Percentiles rank a stretch among this genome's conserved stretches.
Conservation (phyloP, 345 rosid species). For the Lepidium didymum region DNA sequence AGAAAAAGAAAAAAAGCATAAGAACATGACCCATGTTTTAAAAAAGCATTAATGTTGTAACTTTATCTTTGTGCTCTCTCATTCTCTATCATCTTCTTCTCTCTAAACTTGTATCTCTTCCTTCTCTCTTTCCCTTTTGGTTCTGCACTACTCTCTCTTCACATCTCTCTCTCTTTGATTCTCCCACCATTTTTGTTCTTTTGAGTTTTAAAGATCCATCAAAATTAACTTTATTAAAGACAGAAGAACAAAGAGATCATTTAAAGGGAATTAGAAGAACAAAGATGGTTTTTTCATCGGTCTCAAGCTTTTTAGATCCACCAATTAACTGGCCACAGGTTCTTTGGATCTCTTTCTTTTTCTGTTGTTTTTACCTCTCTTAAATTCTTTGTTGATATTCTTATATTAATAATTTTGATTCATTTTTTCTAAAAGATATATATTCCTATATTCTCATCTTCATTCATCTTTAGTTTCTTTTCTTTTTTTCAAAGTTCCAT, state of each 20-base stretch:
- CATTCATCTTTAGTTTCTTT: constrained; percentile 26
- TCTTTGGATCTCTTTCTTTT: constrained; percentile 17
- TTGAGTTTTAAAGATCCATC: constrained; percentile 34
- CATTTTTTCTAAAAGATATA: constrained; percentile 21
- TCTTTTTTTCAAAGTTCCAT: constrained; percentile 13
- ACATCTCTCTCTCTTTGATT: constrained; percentile 25
- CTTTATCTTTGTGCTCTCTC: constrained; percentile 27
- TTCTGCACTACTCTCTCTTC: constrained; percentile 13
- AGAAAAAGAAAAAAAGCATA: constrained; percentile 14
- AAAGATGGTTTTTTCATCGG: constrained; percentile 30
- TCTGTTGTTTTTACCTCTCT: constrained; percentile 10
- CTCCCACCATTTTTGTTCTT: constrained; percentile 33
- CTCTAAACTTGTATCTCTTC: constrained; percentile 9
- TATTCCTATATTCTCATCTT: constrained; percentile 33
- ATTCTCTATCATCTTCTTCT: constrained; percentile 28
- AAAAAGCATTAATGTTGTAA: constrained; percentile 17
- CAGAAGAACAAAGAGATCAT: constrained; percentile 18
- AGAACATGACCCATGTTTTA: constrained; percentile 26
- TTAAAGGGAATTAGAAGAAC: constrained; percentile 21
- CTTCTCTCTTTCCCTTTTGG: constrained; percentile 28
- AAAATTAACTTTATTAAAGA: constrained; percentile 32
- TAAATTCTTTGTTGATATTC: constrained; percentile 17
- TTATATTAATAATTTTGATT: constrained; percentile 18
- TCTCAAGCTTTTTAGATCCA: constrained; percentile 34
- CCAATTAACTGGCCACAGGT: constrained; percentile 33